These are phyloP conservation scores for Chrysoporthe austroafricana DNA, from an alignment of 2,329 filamentous ascomycete genomes.

Conservation along the genomic window DNA sequence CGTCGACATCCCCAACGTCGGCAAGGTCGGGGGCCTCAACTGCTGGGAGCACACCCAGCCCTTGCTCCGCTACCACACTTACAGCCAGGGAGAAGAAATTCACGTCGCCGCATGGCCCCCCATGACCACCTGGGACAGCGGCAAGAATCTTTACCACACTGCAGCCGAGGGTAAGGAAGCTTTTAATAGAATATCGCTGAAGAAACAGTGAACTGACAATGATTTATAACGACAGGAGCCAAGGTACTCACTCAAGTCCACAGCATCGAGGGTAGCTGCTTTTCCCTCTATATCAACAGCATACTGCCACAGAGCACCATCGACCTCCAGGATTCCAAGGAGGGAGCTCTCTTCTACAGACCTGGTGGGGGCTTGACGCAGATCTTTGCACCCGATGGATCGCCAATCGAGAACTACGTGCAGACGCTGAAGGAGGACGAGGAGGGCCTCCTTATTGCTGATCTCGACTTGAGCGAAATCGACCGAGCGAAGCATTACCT, in stretches of 20 bases:
- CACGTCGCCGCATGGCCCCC: slow-evolving; percentile 35
- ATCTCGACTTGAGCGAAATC: slow-evolving; percentile 51
- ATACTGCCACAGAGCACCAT: slow-evolving; percentile 33
- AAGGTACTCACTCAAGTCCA: slow-evolving; percentile 32
- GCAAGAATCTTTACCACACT: neutral
- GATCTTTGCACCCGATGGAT: slow-evolving; percentile 56
- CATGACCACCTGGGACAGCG: neutral
- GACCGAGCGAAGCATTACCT: slow-evolving; percentile 45
- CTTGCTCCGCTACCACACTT: slow-evolving; percentile 42
- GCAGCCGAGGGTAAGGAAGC: neutral
- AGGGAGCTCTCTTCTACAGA: slow-evolving; percentile 24
- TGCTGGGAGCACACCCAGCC: slow-evolving; percentile 63
- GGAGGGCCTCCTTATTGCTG: slow-evolving; percentile 55
- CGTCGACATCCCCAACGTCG: slow-evolving; percentile 49
- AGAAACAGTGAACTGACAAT: neutral
- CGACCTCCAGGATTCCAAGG: neutral
- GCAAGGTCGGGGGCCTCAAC: slow-evolving; percentile 56
- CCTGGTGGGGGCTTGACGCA: slow-evolving; percentile 52
- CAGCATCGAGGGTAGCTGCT: slow-evolving; percentile 34
- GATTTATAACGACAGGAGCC: slow-evolving; percentile 21
- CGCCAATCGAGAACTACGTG: slow-evolving; percentile 30
- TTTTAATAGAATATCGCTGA: neutral
- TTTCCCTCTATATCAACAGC: slow-evolving; percentile 33
- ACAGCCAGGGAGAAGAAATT: slow-evolving; percentile 33
- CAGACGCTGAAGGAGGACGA: slow-evolving; percentile 40